Conservation (phyloP, 2,329 filamentous ascomycete genomes). For the Aspergillus floridensis region DNA sequence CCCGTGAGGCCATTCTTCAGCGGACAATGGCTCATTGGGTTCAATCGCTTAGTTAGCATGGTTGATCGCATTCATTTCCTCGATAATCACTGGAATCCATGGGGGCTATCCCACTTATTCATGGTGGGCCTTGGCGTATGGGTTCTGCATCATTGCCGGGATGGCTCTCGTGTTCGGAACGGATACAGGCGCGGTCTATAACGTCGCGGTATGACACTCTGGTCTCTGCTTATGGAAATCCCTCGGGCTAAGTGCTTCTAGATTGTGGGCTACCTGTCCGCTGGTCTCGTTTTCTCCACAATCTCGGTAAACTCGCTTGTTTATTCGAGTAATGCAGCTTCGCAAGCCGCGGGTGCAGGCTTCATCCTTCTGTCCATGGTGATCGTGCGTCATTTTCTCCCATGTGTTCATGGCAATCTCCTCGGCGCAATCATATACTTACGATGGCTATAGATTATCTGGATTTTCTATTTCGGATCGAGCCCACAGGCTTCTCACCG, state of each 20-base stretch:
- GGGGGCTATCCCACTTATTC: conserved; percentile 74
- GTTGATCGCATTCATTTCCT: conserved; percentile 87
- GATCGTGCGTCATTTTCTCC: conserved; percentile 59
- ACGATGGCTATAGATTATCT: conserved; percentile 69
- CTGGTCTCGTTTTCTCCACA: conserved; percentile 79
- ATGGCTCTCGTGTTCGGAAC: conserved; percentile 80
- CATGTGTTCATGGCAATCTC: no score
- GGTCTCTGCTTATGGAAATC: background rate
- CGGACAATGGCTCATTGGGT: conserved; percentile 3
- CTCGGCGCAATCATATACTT: conserved; percentile 3
- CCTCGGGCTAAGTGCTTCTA: conserved; percentile 36
- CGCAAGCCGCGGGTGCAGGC: conserved; percentile 84
- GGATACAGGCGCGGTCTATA: conserved; percentile 81
- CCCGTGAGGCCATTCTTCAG: background rate
- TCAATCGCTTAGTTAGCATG: conserved; percentile 71
- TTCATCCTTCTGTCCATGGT: conserved; percentile 94
- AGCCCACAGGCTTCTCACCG: conserved; percentile 81
- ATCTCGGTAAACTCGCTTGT: conserved; percentile 84
- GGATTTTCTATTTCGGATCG: conserved; percentile 99
- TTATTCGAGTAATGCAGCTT: conserved; percentile 66
- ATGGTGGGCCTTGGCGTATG: conserved; percentile 89
- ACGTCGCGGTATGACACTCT: conserved; percentile 66
- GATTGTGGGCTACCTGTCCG: conserved; percentile 81
- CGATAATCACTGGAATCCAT: conserved; percentile 67
- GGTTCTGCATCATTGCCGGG: conserved; percentile 76